These are phyloP conservation scores for Blastocladiella britannica DNA, from an alignment of 192 early-diverging fungal genomes.

Conservation along the genomic window DNA sequence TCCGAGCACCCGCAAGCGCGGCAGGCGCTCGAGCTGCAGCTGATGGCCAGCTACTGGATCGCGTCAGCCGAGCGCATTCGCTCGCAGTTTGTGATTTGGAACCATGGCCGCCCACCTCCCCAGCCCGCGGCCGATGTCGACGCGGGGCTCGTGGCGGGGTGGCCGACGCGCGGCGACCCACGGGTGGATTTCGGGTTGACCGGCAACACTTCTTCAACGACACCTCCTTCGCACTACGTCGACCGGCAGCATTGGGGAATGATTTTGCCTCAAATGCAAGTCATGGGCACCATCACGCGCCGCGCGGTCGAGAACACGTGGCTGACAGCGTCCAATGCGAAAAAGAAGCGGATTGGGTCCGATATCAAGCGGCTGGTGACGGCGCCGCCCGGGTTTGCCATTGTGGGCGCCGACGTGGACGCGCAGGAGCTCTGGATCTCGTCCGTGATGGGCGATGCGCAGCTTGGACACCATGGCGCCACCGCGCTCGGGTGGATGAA, in stretches of 20 bases:
- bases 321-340: slow-evolving; percentile 89
- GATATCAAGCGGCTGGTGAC: slow-evolving; percentile 77
- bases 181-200: slow-evolving; percentile 10
- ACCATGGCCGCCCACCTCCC: slow-evolving; percentile 15
- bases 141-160: slow-evolving; percentile 12
- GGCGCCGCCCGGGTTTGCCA: slow-evolving; percentile 58
- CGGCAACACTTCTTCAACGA: background rate
- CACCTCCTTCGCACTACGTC: background rate
- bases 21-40: slow-evolving; percentile 55
- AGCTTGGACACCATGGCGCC: slow-evolving; percentile 77
- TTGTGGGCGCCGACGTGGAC: slow-evolving; percentile 95
- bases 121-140: no score
- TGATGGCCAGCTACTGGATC: slow-evolving; percentile 79
- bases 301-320: slow-evolving; percentile 81
- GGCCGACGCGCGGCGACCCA: slow-evolving; percentile 1
- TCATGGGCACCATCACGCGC: slow-evolving; percentile 92
- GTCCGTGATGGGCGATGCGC: slow-evolving; percentile 76
- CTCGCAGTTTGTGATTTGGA: slow-evolving; percentile 72
- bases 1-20: slow-evolving; percentile 47
- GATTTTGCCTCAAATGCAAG: slow-evolving; percentile 72
- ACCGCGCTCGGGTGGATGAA: slow-evolving; percentile 97
- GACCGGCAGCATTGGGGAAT: slow-evolving; percentile 28
- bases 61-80: slow-evolving; percentile 55
- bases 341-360: slow-evolving; percentile 68
- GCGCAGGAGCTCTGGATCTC: slow-evolving; percentile 94